These are phyloP conservation scores for Neofusicoccum sp. DNA, from an alignment of 2,329 filamentous ascomycete species.

Conservation along the genomic window DNA sequence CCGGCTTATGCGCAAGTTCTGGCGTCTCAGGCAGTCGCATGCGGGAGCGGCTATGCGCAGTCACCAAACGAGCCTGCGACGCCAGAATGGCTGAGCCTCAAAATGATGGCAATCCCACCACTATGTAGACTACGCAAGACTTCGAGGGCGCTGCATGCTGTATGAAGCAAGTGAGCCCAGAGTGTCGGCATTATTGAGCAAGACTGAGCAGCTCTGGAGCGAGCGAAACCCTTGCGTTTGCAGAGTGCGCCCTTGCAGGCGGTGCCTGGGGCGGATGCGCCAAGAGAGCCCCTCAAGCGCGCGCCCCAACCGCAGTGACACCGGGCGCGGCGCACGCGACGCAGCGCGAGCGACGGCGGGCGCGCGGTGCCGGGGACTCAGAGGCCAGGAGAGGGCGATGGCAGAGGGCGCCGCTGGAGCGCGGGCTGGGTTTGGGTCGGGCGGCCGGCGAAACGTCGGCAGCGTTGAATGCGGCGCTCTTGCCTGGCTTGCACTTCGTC, in stretches of 20 bases:
- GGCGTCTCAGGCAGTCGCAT: too few relatives aligned
- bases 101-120: too few relatives aligned
- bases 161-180: not conserved
- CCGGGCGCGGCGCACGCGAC: not conserved
- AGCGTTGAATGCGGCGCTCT: not conserved
- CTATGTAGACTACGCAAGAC: too few relatives aligned
- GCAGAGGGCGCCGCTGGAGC: not conserved
- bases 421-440: not conserved
- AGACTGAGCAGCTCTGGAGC: not conserved
- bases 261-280: slow-evolving; percentile 2
- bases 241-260: slow-evolving; percentile 1
- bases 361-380: not conserved
- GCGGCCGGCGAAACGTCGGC: slow-evolving; percentile 6
- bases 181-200: not conserved
- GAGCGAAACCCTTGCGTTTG: not conserved
- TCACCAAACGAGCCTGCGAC: too few relatives aligned
- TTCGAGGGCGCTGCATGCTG: too few relatives aligned
- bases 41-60: too few relatives aligned
- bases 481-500: slow-evolving; percentile 19
- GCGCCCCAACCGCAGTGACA: slow-evolving; percentile 1
- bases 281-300: slow-evolving; percentile 14
- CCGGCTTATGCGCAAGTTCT: too few relatives aligned
- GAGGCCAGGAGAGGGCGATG: not conserved
- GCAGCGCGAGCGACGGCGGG: not conserved
- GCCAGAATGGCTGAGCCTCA: too few relatives aligned